These are phyloP conservation scores for Vigna nakashimae DNA, from an alignment of 306 rosid genomes.

Conservation along the genomic window DNA sequence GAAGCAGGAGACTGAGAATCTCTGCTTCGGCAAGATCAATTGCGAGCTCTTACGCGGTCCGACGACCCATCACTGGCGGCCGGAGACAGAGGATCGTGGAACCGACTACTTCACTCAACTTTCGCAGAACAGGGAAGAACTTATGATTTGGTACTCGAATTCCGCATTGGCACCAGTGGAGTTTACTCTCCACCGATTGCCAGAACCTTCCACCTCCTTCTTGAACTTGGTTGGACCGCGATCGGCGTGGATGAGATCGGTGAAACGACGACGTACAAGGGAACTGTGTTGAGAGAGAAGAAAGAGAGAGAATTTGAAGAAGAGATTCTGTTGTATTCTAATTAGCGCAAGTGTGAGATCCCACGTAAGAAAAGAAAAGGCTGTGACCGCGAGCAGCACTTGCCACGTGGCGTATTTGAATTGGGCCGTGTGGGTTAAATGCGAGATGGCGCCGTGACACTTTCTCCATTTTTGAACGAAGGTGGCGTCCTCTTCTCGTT, in stretches of 20 bases:
- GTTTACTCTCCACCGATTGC: constrained; percentile 19
- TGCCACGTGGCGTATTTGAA: constrained; percentile 49
- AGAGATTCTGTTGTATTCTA: constrained; percentile 39
- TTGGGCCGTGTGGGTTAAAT: constrained; percentile 43
- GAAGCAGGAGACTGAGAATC: constrained; percentile 68
- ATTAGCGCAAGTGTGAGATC: constrained; percentile 56
- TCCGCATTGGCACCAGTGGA: constrained; percentile 42
- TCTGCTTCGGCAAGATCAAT: constrained; percentile 66
- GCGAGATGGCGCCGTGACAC: constrained; percentile 59
- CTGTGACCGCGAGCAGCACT: constrained; percentile 43
- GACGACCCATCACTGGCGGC: constrained; percentile 53
- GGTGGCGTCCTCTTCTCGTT: constrained; percentile 24
- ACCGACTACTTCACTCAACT: constrained; percentile 41
- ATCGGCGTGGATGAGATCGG: constrained; percentile 43
- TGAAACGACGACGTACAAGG: constrained; percentile 61
- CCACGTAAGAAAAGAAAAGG: constrained; percentile 60
- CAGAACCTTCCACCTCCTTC: not conserved
- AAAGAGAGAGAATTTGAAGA: constrained; percentile 30
- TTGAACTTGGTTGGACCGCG: constrained; percentile 27
- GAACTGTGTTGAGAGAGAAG: constrained; percentile 5
- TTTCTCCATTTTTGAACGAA: constrained; percentile 41
- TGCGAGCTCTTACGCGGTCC: constrained; percentile 50
- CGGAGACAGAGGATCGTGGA: constrained; percentile 35
- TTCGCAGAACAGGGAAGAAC: not conserved
- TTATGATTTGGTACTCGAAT: constrained; percentile 44